Conservation (phyloP, 179 eudicot genomes). For the Camellia oleifera region DNA sequence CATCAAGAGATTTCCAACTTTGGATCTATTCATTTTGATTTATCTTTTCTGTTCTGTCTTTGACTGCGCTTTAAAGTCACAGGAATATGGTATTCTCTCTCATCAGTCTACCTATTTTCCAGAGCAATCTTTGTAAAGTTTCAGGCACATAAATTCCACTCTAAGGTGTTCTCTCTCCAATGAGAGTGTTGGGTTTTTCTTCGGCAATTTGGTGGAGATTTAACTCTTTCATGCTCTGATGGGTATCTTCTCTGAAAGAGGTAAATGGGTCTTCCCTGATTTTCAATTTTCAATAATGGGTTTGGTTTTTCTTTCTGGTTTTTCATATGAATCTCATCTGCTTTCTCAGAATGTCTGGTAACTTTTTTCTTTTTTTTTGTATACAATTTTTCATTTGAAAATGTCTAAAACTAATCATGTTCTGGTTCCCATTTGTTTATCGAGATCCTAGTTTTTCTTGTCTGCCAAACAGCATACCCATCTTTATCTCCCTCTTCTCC, state of each 20-base stretch:
- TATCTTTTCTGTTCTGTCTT: background rate
- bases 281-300: constrained; percentile 15
- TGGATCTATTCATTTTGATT: constrained; percentile 2
- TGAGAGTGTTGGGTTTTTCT: constrained; percentile 13
- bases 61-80: constrained; percentile 7
- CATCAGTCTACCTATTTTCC: background rate
- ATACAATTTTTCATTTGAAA: background rate
- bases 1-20: constrained; percentile 11
- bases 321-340: background rate
- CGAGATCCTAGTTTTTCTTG: background rate
- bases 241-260: background rate
- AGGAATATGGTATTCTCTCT: background rate
- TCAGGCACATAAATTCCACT: constrained; percentile 12
- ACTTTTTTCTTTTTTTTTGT: background rate
- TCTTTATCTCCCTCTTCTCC: background rate
- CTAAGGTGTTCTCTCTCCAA: constrained; percentile 2
- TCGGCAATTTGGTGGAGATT: constrained; percentile 2
- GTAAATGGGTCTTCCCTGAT: constrained; percentile 21
- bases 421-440: background rate
- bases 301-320: constrained; percentile 9
- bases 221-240: constrained; percentile 8
- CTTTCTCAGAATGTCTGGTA: background rate
- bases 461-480: background rate
- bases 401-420: background rate
- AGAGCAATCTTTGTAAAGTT: constrained; percentile 9